These are phyloP conservation scores for Trichoderma sp. DNA, from an alignment of 2,329 filamentous ascomycete genomes.

Conservation along the genomic window DNA sequence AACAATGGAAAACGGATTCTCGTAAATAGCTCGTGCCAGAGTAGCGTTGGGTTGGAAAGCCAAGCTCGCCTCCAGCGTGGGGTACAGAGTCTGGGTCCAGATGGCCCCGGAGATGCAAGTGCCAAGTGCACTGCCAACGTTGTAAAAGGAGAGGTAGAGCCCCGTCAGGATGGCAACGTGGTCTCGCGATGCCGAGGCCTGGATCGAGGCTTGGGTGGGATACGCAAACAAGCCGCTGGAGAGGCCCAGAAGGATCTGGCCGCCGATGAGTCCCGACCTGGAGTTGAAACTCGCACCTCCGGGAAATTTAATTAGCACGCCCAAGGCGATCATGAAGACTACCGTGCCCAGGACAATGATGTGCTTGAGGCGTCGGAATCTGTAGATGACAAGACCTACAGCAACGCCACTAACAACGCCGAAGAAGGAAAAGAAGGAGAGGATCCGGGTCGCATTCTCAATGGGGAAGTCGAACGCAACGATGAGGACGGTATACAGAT, in stretches of 20 bases:
- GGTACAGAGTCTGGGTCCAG: constrained; percentile 46
- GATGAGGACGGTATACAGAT: constrained; percentile 59
- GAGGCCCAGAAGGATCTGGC: constrained; percentile 58
- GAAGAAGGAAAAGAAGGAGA: constrained; percentile 55
- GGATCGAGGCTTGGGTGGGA: constrained; percentile 45
- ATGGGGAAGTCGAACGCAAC: constrained; percentile 60
- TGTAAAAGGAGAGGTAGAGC: constrained; percentile 45
- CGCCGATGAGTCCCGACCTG: constrained; percentile 55
- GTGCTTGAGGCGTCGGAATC: constrained; percentile 55
- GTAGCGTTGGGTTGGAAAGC: constrained; percentile 40
- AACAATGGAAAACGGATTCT: constrained; percentile 40
- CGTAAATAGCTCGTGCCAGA: constrained; percentile 41
- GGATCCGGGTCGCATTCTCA: constrained; percentile 56
- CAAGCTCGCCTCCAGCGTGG: constrained; percentile 36
- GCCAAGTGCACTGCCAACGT: constrained; percentile 45
- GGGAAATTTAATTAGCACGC: constrained; percentile 56
- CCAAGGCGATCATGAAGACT: constrained; percentile 59
- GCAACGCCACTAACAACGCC: constrained; percentile 57
- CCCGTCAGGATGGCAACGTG: constrained; percentile 44
- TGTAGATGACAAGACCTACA: constrained; percentile 54
- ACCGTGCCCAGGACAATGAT: constrained; percentile 60
- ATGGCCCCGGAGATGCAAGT: constrained; percentile 45
- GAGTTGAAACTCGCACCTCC: constrained; percentile 47
- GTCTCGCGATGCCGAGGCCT: constrained; percentile 41
- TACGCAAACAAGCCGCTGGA: constrained; percentile 59